Conservation (phyloP, 305 asterid species). For the Fraxinus dipetala region DNA sequence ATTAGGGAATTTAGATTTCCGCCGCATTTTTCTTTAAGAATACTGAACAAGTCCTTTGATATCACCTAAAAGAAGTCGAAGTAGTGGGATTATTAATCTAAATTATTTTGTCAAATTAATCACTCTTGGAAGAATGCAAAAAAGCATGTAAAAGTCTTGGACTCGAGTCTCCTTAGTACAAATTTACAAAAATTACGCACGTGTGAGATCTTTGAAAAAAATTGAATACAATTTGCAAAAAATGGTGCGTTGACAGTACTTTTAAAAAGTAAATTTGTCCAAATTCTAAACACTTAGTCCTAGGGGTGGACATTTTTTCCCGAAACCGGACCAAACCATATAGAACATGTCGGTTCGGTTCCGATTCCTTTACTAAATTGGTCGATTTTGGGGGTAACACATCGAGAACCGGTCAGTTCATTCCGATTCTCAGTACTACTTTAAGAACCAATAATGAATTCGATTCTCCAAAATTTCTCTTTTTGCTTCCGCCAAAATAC, state of each 20-base stretch:
- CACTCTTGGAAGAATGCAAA: not conserved
- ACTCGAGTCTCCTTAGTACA: not conserved
- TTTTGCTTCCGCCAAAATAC: no score
- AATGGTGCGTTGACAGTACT: not conserved
- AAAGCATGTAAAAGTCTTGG: not conserved
- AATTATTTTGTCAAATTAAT: not conserved
- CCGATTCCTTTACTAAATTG: no score
- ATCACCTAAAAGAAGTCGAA: not conserved
- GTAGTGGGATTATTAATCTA: not conserved
- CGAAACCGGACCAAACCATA: no score
- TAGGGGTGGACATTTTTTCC: no score
- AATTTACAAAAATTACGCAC: not conserved
- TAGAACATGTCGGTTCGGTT: no score
- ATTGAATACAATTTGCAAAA: not conserved
- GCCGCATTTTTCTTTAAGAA: constrained; percentile 14
- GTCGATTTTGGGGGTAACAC: no score
- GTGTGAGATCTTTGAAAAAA: not conserved
- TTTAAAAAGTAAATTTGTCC: not conserved
- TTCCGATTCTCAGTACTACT: no score
- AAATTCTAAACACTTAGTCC: not conserved
- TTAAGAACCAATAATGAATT: no score
- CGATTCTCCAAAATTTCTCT: no score
- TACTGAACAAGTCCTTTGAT: constrained; percentile 7
- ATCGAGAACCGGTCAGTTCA: no score
- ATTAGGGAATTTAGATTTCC: constrained; percentile 6